A percentile compares a stretch with the other conserved stretches of the same genome.
Conservation (phyloP, 345 rosid species). For the Limnanthes douglasii region DNA sequence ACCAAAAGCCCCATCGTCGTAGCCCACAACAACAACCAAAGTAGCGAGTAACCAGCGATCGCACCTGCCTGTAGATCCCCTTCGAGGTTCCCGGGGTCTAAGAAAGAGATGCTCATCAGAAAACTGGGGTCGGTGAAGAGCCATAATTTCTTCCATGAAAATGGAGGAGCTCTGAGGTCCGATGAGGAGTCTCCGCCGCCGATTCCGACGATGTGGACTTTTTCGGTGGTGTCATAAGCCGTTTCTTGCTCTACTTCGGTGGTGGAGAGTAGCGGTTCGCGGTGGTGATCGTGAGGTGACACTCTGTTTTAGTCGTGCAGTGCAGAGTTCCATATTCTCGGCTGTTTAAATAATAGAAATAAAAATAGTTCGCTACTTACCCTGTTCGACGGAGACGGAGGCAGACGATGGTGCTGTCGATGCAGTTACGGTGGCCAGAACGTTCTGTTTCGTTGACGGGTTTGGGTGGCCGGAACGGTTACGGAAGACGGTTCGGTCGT, state of each 20-base stretch:
- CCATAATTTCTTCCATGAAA: constrained; percentile 95
- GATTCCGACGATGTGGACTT: constrained; percentile 49
- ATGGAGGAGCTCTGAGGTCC: constrained; percentile 52
- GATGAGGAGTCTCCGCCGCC: constrained; percentile 16
- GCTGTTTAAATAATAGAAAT: no score
- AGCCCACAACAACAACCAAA: constrained; percentile 92
- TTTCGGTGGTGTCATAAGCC: constrained; percentile 63
- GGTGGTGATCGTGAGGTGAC: constrained; percentile 14
- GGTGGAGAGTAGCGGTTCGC: no score
- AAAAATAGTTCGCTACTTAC: no score
- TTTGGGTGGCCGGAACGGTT: no score
- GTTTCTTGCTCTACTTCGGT: constrained; percentile 34
- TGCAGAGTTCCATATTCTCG: no score
- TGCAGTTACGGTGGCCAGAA: no score
- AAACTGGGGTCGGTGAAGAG: constrained; percentile 93
- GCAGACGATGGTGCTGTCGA: no score
- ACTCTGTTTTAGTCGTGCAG: no score
- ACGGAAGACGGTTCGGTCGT: no score
- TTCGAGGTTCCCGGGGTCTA: constrained; percentile 92
- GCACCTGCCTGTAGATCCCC: constrained; percentile 98
- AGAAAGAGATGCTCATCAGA: constrained; percentile 88
- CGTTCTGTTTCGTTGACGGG: no score
- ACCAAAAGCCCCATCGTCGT: constrained; percentile 84
- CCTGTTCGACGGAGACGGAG: no score
- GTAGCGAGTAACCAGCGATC: constrained; percentile 82